Evolutionary conservation across 768 basidiomycete genomes (phyloP).

Genomic region (Chalciporus chontae): DNA sequence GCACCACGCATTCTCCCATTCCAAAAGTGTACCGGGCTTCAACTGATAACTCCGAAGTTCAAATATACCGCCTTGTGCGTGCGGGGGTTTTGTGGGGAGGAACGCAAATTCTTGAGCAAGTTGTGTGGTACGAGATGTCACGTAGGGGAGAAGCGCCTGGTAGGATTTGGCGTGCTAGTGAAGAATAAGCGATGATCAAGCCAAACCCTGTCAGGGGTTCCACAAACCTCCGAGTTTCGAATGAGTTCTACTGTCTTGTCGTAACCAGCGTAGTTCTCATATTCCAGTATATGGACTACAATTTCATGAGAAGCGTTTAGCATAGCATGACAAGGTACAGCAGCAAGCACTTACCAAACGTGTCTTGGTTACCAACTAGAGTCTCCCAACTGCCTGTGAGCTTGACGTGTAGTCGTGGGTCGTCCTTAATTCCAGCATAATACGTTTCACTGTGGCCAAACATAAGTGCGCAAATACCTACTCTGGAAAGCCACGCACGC

Average conservation of each 20-base stretch:
- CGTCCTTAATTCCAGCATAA: conserved; percentile 76
- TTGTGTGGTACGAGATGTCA: conserved; percentile 71
- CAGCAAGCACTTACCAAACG: conserved; percentile 56
- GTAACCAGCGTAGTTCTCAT: conserved; percentile 88
- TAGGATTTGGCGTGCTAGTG: conserved; percentile 63
- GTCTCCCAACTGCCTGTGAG: conserved; percentile 94
- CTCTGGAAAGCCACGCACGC: conserved; percentile 53
- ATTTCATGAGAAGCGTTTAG: background rate
- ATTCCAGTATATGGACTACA: conserved; percentile 77
- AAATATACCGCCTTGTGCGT: conserved; percentile 84
- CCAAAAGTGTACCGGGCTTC: conserved; percentile 83
- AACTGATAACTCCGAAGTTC: conserved; percentile 89
- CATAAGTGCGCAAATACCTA: conserved; percentile 4
- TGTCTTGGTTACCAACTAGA: conserved; percentile 85
- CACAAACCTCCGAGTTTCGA: conserved; percentile 56
- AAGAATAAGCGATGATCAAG: background rate
- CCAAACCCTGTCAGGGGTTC: conserved; percentile 16
- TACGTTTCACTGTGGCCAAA: conserved; percentile 62
- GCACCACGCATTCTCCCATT: conserved; percentile 94
- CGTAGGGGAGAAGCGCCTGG: conserved; percentile 70
- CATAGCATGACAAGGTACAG: background rate
- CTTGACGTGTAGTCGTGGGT: conserved; percentile 73
- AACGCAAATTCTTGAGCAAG: conserved; percentile 94
- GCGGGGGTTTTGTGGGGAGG: conserved; percentile 87
- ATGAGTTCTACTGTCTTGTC: conserved; percentile 72